These are phyloP conservation scores for Fusarium newnesense DNA, from an alignment of 2,329 filamentous ascomycete species.

Conservation along the genomic window DNA sequence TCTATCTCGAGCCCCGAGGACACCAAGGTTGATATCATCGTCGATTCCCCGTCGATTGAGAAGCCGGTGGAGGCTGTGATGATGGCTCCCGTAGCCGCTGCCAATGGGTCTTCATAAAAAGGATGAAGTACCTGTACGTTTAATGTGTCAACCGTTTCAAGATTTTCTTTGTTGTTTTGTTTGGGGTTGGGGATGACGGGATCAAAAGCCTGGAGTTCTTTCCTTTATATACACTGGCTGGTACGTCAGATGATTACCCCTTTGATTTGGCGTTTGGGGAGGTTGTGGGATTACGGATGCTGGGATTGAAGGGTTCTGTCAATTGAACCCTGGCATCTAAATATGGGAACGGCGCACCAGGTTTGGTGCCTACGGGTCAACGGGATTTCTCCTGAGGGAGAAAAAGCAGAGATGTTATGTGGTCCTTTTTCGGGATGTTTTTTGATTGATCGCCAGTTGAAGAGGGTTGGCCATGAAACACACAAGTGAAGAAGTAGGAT, in stretches of 20 bases:
- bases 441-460: neutral
- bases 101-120: constrained; percentile 45
- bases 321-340: constrained; percentile 10
- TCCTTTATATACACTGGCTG: constrained; percentile 43
- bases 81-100: constrained; percentile 36
- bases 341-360: constrained; percentile 23
- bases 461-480: constrained; percentile 5
- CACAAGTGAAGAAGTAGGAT: constrained; percentile 14
- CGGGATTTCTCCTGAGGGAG: constrained; percentile 14
- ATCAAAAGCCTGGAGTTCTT: constrained; percentile 48
- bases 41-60: constrained; percentile 46
- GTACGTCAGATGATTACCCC: constrained; percentile 36
- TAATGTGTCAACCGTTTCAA: constrained; percentile 31
- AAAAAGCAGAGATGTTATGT: constrained; percentile 2
- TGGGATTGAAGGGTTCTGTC: constrained; percentile 17
- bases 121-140: constrained; percentile 42
- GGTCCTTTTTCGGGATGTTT: neutral
- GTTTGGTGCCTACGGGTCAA: constrained; percentile 19
- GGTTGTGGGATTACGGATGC: constrained; percentile 25
- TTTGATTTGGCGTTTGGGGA: constrained; percentile 43
- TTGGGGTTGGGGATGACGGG: constrained; percentile 33
- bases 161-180: constrained; percentile 33
- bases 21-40: constrained; percentile 50
- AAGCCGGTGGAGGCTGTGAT: constrained; percentile 43
- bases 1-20: constrained; percentile 51